phyloP scores from a whole-genome alignment of 805 yeast species.

The Lachancea nothofagi region DNA sequence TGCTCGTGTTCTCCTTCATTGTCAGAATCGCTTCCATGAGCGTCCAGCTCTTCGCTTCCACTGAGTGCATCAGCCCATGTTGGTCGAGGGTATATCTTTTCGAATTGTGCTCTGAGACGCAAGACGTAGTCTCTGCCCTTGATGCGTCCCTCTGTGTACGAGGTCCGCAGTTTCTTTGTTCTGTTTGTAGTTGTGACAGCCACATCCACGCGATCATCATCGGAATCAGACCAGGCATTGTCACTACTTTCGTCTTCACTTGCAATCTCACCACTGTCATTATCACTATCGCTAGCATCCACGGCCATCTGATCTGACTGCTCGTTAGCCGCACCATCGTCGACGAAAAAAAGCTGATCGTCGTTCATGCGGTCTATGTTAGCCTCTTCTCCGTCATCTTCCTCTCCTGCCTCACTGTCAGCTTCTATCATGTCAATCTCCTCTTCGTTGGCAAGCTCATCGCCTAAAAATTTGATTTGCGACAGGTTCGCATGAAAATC shows the following conservation, averaged over 20 bases:
- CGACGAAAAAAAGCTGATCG: slow-evolving; percentile 29
- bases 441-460: slow-evolving; percentile 28
- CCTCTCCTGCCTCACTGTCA: slow-evolving; percentile 32
- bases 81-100: slow-evolving; percentile 75
- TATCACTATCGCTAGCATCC: slow-evolving; percentile 30
- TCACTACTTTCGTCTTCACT: slow-evolving; percentile 33
- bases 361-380: slow-evolving; percentile 32
- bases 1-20: slow-evolving; percentile 27
- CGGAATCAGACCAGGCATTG: slow-evolving; percentile 81
- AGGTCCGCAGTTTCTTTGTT: slow-evolving; percentile 63
- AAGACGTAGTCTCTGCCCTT: slow-evolving; percentile 55
- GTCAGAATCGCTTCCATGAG: slow-evolving; percentile 16
- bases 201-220: slow-evolving; percentile 69
- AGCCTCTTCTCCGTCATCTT: slow-evolving; percentile 26
- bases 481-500: slow-evolving; percentile 55
- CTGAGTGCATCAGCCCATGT: slow-evolving; percentile 55
- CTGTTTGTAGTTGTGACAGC: slow-evolving; percentile 56
- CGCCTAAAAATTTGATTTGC: slow-evolving; percentile 38
- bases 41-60: slow-evolving; percentile 28
- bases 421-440: slow-evolving; percentile 43
- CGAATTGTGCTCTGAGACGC: slow-evolving; percentile 67
- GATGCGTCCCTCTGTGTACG: slow-evolving; percentile 47
- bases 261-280: slow-evolving; percentile 44
- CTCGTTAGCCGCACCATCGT: slow-evolving; percentile 20
- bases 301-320: slow-evolving; percentile 24